Base-by-base conservation (phyloP, 805 yeast genomes). In the Lachancea cidri region DNA sequence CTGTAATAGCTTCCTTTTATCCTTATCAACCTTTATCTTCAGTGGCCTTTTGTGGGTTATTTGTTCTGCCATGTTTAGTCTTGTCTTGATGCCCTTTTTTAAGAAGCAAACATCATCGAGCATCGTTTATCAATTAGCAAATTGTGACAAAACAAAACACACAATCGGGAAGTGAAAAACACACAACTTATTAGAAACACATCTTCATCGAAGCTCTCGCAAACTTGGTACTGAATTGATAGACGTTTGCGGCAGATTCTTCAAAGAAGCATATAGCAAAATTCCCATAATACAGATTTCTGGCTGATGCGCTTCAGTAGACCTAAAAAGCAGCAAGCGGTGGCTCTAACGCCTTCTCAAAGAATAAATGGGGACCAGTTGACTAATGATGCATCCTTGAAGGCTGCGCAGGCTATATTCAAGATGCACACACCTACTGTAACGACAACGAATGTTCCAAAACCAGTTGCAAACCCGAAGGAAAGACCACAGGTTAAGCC, bases 331-430 rank as follows among this genome's bases (percentile, higher is more conserved):
- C 35, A 32, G 30, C 29, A 36, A 4, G 20, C 35, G 4, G 33
- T 32, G 14, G 24, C 19, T 18, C 36, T 29, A 14, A 41, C 34
- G 7, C 24, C 33, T 5, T n/a, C 42, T 7, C 16, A 31, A 19
- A 17, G 44, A 6, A 20, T 29, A 14, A 38, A 34, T 19, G 47
- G 40, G 16, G 47, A 44, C 17, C 38, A 19, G 16, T 18, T 41
- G 31, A 18, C 36, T 13, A 33, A 36, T 16, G 47, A 44, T 35
- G 47, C 47, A 17, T 58, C 63, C 6, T 38, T 58, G 19, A 51
- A 48, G 33, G 63, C 63, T 14, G 63, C 63, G 6, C 63, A 58
- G 40, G 52, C 55, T 2, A 58, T 53, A 8, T 58, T 57, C 40
- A 57, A 57, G 43, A 54, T 51, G 35, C 58, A 58, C 38, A n/a